Base-by-base conservation (phyloP, 352 stramenopile genomes). In the Pythium grandisporangium region DNA sequence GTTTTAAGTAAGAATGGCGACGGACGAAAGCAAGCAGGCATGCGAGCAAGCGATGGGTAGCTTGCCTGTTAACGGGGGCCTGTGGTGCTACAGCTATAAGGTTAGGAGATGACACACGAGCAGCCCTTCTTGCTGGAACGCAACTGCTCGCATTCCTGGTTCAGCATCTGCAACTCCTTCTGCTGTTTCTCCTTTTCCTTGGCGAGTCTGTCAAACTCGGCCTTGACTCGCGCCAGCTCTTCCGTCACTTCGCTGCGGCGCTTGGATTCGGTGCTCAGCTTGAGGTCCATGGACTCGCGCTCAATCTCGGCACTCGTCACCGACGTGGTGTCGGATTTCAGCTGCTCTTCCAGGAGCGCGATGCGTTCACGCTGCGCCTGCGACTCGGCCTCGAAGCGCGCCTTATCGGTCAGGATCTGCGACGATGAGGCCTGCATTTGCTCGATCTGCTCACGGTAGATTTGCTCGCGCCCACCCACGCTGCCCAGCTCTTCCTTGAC, bases 371-470 rank as follows among this genome's bases (percentile, higher is more conserved):
- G 58, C 50, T 91, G 70, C 10, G 74, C 57, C 48, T 93, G 56
- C 8, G 74, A 49, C 36, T 90, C 74, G 1, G 70, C 71, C 38
- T 82, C 61, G 30, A 71, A 85, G 24, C 63, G 60, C 6, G 73
- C 75, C 48, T 87, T 87, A 42, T 90, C 75, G 1, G 68, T 84
- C 64, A 84, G 53, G 30, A 87, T 72, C 36, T 84, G 58, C 21
- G 80, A 90, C 40, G 77, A 85, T 35, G 68, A 61, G 14, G 63
- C 55, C 46, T 89, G 70, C 69, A 90, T 82, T 55, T 86, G 67
- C 51, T 93, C 80, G 42, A 93, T 86, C 61, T 91, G 77, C 53
- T 89, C 74, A 48, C 81, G 79, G 62, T 87, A 88, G 52, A 91
- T 84, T 58, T 90, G 72, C 34, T 89, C 73, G 26, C 76, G 72